phyloP scores from a whole-genome alignment of 495 filamentous ascomycete species.

The Trichoderma orchidacearum region DNA sequence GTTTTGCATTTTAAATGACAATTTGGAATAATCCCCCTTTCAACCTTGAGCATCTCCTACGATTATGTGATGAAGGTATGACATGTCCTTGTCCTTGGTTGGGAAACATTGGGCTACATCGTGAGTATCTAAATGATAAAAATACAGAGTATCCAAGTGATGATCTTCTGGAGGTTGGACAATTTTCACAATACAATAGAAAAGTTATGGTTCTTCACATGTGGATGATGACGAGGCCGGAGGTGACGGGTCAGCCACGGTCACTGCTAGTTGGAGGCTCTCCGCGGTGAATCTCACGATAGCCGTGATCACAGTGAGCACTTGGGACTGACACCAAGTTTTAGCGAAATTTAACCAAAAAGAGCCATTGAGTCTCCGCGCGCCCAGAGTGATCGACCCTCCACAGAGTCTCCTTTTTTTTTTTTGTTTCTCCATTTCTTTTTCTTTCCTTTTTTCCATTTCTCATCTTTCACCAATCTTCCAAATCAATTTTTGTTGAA shows the following conservation, averaged over 20 bases:
- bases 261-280: neutral
- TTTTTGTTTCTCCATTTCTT: neutral
- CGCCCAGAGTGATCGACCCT: slow-evolving; percentile 1
- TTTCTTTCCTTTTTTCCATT: neutral
- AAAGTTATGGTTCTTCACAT: no score
- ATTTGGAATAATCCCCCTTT: neutral
- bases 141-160: no score
- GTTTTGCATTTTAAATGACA: neutral
- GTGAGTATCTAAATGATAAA: no score
- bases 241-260: neutral
- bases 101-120: no score
- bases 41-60: no score
- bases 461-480: neutral
- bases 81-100: no score
- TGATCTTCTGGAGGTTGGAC: no score
- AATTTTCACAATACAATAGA: no score
- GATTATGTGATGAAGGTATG: no score
- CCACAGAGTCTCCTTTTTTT: neutral
- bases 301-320: neutral
- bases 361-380: no score
- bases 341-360: neutral
- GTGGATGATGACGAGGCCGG: neutral
- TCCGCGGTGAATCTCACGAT: neutral
- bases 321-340: neutral
- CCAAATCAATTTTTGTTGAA: neutral